Base-by-base conservation (phyloP, 192 early-diverging fungal genomes). In the Entomortierella parvispora region DNA sequence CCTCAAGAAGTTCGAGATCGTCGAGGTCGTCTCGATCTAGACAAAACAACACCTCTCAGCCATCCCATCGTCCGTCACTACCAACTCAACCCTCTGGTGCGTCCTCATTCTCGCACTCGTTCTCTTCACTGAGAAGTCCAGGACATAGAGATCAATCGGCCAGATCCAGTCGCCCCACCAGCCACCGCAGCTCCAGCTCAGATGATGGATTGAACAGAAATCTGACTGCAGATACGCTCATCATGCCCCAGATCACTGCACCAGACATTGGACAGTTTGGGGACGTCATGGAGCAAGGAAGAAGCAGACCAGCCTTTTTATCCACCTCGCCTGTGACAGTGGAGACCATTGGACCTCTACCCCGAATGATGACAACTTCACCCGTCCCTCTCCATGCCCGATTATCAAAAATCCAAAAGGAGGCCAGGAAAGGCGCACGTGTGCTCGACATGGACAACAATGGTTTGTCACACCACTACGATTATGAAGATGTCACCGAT, bases 401-500 rank as follows among this genome's bases (percentile, higher is more conserved):
- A 46, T 61, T 77, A 14, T 77, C 74, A 14, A 48, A 49, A n/a
- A 63, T 77, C 25, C 74, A 77, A 54, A 62, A 63, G 26, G 65
- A 77, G 20, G 74, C 74, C 1, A 58, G 48, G 31, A 60, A 37
- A 47, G 74, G 65, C 2, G 61, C 74, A 14, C 58, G 74, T 3
- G 58, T 77, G 8, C 47, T 77, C 14, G 74, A 77, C 37, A 77
- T 77, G 74, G 74, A 77, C 2, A 65, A 43, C 43, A 53, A 59
- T 10, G 74, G 74, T 11, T n/a, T 46, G 1, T 77, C 74, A 7
- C 74, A 77, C 20, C 74, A 77, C 23, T 77, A 77, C 37, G 74
- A 77, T 34, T 77, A 77, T 47, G 74, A 77, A 47, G 74, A 77
- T 22, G 61, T 64, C 1, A 76, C 72, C 2, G 74, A 77, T 26